Evolutionary conservation across 345 rosid genomes (phyloP).

Genomic region (Euclidium syriacum): DNA sequence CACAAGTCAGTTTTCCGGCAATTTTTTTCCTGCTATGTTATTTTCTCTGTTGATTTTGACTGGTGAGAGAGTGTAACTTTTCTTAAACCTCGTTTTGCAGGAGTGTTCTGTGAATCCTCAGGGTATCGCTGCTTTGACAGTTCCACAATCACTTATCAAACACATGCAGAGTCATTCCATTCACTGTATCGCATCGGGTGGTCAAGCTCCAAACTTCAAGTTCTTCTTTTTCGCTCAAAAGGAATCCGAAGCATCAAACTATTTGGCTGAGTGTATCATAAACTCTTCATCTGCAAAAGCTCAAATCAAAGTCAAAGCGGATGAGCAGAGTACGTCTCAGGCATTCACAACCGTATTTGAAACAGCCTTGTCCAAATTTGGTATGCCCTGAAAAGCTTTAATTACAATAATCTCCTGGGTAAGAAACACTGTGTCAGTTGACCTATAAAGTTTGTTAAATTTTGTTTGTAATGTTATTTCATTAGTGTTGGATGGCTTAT

Average conservation of each 20-base stretch:
- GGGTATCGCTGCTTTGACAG: constrained; percentile 60
- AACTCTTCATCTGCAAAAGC: constrained; percentile 73
- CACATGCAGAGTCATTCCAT: constrained; percentile 86
- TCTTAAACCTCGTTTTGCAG: constrained; percentile 36
- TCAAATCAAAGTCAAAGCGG: constrained; percentile 73
- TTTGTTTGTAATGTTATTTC: too few relatives aligned
- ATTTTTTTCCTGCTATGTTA: not conserved
- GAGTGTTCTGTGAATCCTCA: constrained; percentile 60
- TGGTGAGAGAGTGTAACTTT: not conserved
- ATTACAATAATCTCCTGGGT: too few relatives aligned
- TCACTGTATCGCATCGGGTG: constrained; percentile 94
- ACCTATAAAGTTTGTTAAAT: too few relatives aligned
- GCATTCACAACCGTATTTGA: constrained; percentile 52
- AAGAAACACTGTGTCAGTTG: too few relatives aligned
- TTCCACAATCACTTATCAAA: constrained; percentile 68
- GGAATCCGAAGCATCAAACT: constrained; percentile 58
- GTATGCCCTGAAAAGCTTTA: constrained; percentile 27
- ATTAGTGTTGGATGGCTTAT: too few relatives aligned
- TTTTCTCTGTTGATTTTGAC: not conserved
- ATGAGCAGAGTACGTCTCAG: constrained; percentile 66
- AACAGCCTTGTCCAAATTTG: constrained; percentile 65
- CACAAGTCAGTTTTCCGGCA: constrained; percentile 46
- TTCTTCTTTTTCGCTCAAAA: constrained; percentile 95
- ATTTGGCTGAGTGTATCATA: constrained; percentile 80
- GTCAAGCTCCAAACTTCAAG: constrained; percentile 82